Evolutionary conservation across 352 stramenopile species (phyloP).

Genomic region (Pythium dissotocum): DNA sequence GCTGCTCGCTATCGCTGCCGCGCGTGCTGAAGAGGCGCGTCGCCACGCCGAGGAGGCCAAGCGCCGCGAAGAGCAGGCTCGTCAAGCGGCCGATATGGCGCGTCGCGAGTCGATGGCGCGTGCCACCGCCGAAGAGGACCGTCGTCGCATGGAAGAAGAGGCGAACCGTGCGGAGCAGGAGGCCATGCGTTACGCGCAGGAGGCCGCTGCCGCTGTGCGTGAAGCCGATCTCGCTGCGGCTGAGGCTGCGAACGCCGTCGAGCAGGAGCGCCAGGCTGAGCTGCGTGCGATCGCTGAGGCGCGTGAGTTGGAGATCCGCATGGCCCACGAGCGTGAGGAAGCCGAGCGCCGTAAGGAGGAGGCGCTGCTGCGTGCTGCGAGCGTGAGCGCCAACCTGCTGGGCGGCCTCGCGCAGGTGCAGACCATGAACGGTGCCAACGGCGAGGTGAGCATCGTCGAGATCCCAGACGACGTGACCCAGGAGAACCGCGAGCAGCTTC

Average conservation of each 20-base stretch:
- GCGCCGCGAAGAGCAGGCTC: conserved; percentile 73
- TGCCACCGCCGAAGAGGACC: conserved; percentile 55
- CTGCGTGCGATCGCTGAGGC: conserved; percentile 79
- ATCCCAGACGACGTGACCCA: conserved; percentile 82
- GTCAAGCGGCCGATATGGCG: conserved; percentile 51
- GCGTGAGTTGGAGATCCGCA: conserved; percentile 57
- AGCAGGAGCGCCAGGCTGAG: conserved; percentile 82
- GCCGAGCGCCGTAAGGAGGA: conserved; percentile 63
- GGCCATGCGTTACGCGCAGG: conserved; percentile 54
- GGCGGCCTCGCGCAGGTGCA: conserved; percentile 80
- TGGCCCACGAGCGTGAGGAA: conserved; percentile 54
- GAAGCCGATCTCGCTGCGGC: conserved; percentile 68
- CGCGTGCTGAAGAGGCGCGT: conserved; percentile 67
- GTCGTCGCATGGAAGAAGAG: conserved; percentile 74
- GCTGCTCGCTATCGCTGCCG: conserved; percentile 75
- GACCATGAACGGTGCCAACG: conserved; percentile 61
- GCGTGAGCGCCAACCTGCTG: conserved; percentile 72
- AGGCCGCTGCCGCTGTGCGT: conserved; percentile 55
- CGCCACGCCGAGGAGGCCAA: conserved; percentile 85
- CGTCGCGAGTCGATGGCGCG: conserved; percentile 57
- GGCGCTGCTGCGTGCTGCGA: conserved; percentile 66
- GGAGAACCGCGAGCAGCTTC: conserved; percentile 84
- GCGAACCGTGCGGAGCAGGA: conserved; percentile 62
- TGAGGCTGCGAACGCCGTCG: conserved; percentile 71
- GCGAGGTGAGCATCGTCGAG: conserved; percentile 80